Conservation (phyloP, 2,329 filamentous ascomycete species). For the Ophiostoma australiae region DNA sequence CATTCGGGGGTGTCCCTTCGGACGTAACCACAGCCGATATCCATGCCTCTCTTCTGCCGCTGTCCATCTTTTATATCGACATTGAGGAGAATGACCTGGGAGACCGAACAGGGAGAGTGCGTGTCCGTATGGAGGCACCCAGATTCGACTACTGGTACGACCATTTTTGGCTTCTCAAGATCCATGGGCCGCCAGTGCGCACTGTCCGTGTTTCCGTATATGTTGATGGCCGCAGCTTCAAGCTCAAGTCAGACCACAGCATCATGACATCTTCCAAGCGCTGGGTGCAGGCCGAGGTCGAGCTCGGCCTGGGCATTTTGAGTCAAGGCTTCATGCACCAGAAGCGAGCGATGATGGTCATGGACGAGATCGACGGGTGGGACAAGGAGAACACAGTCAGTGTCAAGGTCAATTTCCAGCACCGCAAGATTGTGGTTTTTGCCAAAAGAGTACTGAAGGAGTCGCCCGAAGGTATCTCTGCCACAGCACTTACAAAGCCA, state of each 20-base stretch:
- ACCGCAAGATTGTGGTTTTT: conserved; percentile 20
- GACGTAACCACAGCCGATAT: conserved; percentile 42
- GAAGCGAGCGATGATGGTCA: conserved; percentile 53
- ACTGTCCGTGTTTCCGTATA: conserved; percentile 12
- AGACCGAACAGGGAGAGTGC: conserved; percentile 39
- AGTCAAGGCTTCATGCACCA: conserved; percentile 59
- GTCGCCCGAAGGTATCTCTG: not conserved
- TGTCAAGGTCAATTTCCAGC: conserved; percentile 21
- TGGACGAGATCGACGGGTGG: conserved; percentile 43
- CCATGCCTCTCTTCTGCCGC: conserved; percentile 45
- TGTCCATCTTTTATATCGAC: conserved; percentile 44
- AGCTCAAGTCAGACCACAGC: not conserved
- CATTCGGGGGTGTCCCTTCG: conserved; percentile 35
- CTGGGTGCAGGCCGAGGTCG: conserved; percentile 35
- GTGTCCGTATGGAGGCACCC: conserved; percentile 55
- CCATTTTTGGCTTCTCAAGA: conserved; percentile 19
- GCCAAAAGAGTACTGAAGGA: conserved; percentile 20
- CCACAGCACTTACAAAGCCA: not conserved
- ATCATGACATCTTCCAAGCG: conserved; percentile 25
- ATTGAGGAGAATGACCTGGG: conserved; percentile 44
- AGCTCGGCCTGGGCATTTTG: conserved; percentile 43
- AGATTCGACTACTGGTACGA: conserved; percentile 46
- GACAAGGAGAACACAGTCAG: conserved; percentile 27
- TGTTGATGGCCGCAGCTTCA: conserved; percentile 23
- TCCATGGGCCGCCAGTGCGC: conserved; percentile 2